Evolutionary conservation across 768 basidiomycete genomes (phyloP).

Genomic region (Leccinum subgranulosum): DNA sequence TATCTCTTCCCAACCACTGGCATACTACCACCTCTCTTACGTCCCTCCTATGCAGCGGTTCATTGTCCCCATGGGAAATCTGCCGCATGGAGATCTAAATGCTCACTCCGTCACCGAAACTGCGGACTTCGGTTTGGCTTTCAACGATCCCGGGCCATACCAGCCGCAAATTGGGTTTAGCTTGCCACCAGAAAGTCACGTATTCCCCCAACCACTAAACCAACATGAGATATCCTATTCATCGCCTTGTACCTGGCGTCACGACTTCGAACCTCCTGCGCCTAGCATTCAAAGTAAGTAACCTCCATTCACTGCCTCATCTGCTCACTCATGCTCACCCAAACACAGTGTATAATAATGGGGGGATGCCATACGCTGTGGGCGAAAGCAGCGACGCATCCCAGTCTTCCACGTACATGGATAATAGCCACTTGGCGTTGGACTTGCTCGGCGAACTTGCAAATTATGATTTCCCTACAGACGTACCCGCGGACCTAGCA

Average conservation of each 20-base stretch:
- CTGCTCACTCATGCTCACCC: background rate
- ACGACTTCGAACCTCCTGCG: background rate
- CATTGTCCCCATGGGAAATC: background rate
- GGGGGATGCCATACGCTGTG: background rate
- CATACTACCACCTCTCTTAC: background rate
- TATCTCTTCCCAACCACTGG: background rate
- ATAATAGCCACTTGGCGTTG: background rate
- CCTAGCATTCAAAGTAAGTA: background rate
- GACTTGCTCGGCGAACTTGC: background rate
- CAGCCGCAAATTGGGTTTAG: background rate
- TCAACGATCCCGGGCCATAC: background rate
- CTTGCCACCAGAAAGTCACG: background rate
- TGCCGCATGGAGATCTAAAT: background rate
- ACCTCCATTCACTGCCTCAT: background rate
- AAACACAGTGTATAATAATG: background rate
- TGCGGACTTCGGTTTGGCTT: background rate
- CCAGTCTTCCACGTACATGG: background rate
- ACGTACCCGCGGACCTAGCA: background rate
- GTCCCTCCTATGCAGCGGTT: background rate
- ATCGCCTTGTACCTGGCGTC: background rate
- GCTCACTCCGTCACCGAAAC: background rate
- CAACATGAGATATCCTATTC: background rate
- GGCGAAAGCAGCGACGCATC: background rate
- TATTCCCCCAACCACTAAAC: too few relatives aligned
- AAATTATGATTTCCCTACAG: background rate